These are phyloP conservation scores for Avena atlantica DNA, from an alignment of 176 grass and related monocot genomes.

Conservation along the genomic window DNA sequence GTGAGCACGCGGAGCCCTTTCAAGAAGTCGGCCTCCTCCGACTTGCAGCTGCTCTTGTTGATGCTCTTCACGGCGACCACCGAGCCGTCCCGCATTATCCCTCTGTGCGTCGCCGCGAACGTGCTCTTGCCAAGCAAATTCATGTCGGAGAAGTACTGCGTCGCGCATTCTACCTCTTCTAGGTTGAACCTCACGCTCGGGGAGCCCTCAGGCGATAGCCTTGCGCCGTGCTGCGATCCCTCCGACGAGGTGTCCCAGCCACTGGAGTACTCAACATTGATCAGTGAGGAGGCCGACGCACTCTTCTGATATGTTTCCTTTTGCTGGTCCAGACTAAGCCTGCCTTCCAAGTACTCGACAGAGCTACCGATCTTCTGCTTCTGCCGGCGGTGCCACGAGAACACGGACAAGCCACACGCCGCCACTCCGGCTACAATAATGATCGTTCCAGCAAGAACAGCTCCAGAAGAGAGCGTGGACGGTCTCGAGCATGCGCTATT, in stretches of 20 bases:
- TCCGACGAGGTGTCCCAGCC: slow-evolving; percentile 64
- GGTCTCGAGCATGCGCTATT: slow-evolving; percentile 35
- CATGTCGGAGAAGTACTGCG: slow-evolving; percentile 66
- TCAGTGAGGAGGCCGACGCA: slow-evolving; percentile 44
- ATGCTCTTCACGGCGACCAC: slow-evolving; percentile 73
- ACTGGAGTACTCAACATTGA: slow-evolving; percentile 65
- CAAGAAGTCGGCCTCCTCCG: slow-evolving; percentile 74
- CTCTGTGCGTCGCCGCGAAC: slow-evolving; percentile 61
- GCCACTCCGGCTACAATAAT: slow-evolving; percentile 52
- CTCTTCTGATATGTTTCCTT: slow-evolving; percentile 56
- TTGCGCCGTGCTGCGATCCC: slow-evolving; percentile 44
- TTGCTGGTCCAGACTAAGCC: slow-evolving; percentile 52
- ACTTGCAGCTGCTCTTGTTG: slow-evolving; percentile 82
- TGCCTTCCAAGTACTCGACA: slow-evolving; percentile 61
- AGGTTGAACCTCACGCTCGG: slow-evolving; percentile 73
- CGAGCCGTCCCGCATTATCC: slow-evolving; percentile 63
- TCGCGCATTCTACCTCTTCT: slow-evolving; percentile 80
- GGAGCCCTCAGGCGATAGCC: slow-evolving; percentile 56
- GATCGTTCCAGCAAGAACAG: slow-evolving; percentile 57
- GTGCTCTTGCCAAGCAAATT: slow-evolving; percentile 71
- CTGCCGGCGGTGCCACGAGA: slow-evolving; percentile 62
- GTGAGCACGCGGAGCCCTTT: slow-evolving; percentile 64
- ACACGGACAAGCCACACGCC: slow-evolving; percentile 51
- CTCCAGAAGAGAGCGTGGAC: slow-evolving; percentile 47
- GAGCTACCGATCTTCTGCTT: slow-evolving; percentile 76